Percentiles rank a stretch among this genome's conserved stretches.
These are phyloP conservation scores for Daldinia grandis DNA, from an alignment of 495 filamentous ascomycete species.

Conservation along the genomic window DNA sequence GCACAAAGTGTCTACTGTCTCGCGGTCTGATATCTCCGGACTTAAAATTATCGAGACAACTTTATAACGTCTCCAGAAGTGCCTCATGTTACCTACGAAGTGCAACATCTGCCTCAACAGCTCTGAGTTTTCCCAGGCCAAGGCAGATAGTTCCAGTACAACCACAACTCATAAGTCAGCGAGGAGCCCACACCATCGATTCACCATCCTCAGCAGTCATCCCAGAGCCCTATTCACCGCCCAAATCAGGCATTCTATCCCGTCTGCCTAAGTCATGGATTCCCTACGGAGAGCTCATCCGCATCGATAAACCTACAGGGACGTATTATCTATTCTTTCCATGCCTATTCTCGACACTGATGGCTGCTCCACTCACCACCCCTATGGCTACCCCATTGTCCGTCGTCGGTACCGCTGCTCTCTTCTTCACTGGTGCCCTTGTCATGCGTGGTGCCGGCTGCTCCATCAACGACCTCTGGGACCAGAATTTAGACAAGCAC, in stretches of 20 bases:
- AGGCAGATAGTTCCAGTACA: constrained; percentile 26
- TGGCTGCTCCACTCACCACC: constrained; percentile 67
- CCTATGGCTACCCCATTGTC: constrained; percentile 66
- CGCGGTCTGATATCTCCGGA: not conserved
- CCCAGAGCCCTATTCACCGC: constrained; percentile 65
- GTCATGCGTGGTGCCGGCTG: constrained; percentile 99
- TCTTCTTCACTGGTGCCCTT: constrained; percentile 88
- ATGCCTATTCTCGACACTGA: constrained; percentile 87
- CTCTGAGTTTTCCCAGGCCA: constrained; percentile 36
- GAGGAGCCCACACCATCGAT: constrained; percentile 38
- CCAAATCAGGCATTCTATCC: constrained; percentile 79
- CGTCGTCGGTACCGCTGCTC: constrained; percentile 68
- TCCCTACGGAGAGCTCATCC: constrained; percentile 91
- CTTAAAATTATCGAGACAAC: constrained; percentile 10
- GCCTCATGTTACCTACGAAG: not conserved
- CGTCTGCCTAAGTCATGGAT: constrained; percentile 77
- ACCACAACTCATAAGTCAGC: constrained; percentile 8
- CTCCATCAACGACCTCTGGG: constrained; percentile 97
- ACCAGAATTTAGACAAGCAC: constrained; percentile 88
- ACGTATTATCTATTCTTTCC: constrained; percentile 97
- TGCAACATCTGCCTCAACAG: constrained; percentile 9
- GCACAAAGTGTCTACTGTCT: constrained; percentile 4
- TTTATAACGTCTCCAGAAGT: constrained; percentile 11
- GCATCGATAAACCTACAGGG: constrained; percentile 93
- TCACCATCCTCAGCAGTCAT: constrained; percentile 28